phyloP scores from a whole-genome alignment of 176 grass and related monocot species.

The Oryza longistaminata region DNA sequence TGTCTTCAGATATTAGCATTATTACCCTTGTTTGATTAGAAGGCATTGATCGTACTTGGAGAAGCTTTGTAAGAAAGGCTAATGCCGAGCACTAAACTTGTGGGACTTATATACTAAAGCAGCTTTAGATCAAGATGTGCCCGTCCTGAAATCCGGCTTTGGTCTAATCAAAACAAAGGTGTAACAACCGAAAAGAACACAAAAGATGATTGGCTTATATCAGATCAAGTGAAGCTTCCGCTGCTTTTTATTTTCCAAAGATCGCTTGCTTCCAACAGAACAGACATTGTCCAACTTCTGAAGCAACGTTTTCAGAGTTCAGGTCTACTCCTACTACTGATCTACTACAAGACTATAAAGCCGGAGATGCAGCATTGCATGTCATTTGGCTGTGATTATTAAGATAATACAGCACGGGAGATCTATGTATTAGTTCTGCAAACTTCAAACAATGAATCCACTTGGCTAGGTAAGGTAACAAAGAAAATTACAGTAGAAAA shows the following conservation, averaged over 20 bases:
- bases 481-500: neutral
- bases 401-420: neutral
- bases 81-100: conserved; percentile 33
- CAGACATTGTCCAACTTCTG: conserved; percentile 34
- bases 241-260: conserved; percentile 27
- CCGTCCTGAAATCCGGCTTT: conserved; percentile 50
- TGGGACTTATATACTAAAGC: conserved; percentile 24
- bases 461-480: neutral
- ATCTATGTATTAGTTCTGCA: neutral
- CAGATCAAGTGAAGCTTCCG: conserved; percentile 48
- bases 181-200: conserved; percentile 4
- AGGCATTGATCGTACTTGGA: neutral
- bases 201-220: conserved; percentile 10
- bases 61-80: conserved; percentile 42
- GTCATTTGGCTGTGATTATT: conserved; percentile 2
- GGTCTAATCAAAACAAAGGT: conserved; percentile 44
- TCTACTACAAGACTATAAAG: conserved; percentile 31
- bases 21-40: neutral
- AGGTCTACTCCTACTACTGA: conserved; percentile 13
- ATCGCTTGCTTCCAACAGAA: conserved; percentile 31
- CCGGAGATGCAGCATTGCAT: neutral
- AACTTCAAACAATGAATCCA: neutral
- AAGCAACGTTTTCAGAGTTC: conserved; percentile 40
- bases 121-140: conserved; percentile 42
- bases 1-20: conserved; percentile 5